Percentiles rank a stretch among this genome's conserved stretches.
phyloP scores from a whole-genome alignment of 2,329 filamentous ascomycete species.

The Paecilomyces niveus region DNA sequence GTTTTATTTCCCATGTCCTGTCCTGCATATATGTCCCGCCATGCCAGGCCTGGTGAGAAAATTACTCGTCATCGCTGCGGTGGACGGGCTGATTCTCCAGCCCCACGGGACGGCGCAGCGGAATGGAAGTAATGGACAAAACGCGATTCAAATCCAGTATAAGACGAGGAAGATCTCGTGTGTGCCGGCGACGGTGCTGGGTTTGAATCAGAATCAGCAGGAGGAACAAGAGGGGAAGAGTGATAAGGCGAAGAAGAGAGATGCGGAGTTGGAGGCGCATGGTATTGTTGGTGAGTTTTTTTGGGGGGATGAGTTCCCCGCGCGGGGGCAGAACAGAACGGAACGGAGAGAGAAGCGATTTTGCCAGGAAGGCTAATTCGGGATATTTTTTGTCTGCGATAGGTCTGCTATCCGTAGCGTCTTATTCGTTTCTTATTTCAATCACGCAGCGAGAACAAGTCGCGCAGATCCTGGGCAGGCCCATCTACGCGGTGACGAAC shows the following conservation, averaged over 20 bases:
- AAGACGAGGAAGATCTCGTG: conserved; percentile 48
- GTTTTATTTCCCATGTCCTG: too few relatives aligned
- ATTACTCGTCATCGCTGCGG: conserved; percentile 69
- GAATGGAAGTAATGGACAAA: conserved; percentile 47
- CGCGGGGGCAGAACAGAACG: background rate
- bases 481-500: conserved; percentile 81
- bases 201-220: background rate
- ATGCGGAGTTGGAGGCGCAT: conserved; percentile 40
- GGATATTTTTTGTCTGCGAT: conserved; percentile 1
- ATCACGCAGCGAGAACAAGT: conserved; percentile 84
- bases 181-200: conserved; percentile 27
- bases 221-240: background rate
- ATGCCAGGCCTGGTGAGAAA: conserved; percentile 79
- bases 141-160: conserved; percentile 65
- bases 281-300: conserved; percentile 49
- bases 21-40: conserved; percentile 4
- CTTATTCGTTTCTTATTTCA: conserved; percentile 73
- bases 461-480: conserved; percentile 72
- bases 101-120: conserved; percentile 49
- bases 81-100: conserved; percentile 77
- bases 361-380: conserved; percentile 4
- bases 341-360: background rate
- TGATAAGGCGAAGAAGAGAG: conserved; percentile 18
- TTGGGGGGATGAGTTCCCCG: too few relatives aligned
- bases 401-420: conserved; percentile 82